Evolutionary conservation across 1,139 yeast genomes (phyloP).

Genomic region (Pichia sp.): DNA sequence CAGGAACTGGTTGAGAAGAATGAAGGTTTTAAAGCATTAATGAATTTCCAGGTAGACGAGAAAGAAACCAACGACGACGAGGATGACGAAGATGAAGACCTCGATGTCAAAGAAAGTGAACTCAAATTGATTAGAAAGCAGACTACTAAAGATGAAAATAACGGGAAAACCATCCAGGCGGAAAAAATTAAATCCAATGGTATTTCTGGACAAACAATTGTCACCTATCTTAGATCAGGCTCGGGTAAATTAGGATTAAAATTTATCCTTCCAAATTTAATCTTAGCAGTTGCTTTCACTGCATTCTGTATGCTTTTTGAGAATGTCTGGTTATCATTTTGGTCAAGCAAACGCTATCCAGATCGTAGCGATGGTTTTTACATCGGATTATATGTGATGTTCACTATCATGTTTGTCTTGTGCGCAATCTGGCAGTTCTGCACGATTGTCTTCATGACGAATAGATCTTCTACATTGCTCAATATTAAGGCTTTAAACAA

Average conservation of each 20-base stretch:
- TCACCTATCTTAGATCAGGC: conserved; percentile 54
- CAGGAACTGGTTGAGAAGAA: conserved; percentile 45
- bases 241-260: conserved; percentile 44
- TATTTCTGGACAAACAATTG: conserved; percentile 42
- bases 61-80: conserved; percentile 32
- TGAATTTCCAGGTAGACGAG: conserved; percentile 42
- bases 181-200: conserved; percentile 39
- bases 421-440: conserved; percentile 50
- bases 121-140: conserved; percentile 25
- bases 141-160: conserved; percentile 22
- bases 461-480: conserved; percentile 39
- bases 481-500: conserved; percentile 52
- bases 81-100: conserved; percentile 24
- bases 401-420: conserved; percentile 45
- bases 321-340: conserved; percentile 51
- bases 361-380: conserved; percentile 35
- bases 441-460: conserved; percentile 51
- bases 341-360: conserved; percentile 41
- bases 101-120: conserved; percentile 24
- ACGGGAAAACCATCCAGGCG: conserved; percentile 34
- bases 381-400: conserved; percentile 48
- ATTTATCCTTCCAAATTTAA: conserved; percentile 39
- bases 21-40: conserved; percentile 49
- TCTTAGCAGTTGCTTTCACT: conserved; percentile 35
- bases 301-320: conserved; percentile 44